Conservation (phyloP, 441 rosid species). For the Euphorbia corollata region DNA sequence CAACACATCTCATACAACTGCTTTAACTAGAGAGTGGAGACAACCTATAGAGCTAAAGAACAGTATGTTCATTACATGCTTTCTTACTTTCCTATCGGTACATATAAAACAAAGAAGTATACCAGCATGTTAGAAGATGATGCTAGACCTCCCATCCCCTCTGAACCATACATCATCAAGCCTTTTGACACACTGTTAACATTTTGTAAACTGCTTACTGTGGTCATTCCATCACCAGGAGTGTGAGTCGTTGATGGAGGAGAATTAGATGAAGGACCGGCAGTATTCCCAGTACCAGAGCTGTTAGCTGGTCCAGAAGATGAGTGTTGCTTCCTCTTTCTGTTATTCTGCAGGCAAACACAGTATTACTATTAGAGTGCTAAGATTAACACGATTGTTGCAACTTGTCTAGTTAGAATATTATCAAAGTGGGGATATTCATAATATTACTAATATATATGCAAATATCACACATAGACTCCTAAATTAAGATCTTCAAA, state of each 20-base stretch:
- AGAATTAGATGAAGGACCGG: conserved; percentile 53
- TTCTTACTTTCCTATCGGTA: neutral
- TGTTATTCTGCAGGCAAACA: conserved; percentile 37
- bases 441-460: neutral
- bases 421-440: neutral
- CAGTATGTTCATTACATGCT: neutral
- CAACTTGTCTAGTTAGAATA: conserved; percentile 3
- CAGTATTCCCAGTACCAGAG: conserved; percentile 60
- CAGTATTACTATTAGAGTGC: conserved; percentile 14
- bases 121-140: conserved; percentile 55
- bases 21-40: conserved; percentile 1
- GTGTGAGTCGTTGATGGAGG: conserved; percentile 69
- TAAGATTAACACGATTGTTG: neutral
- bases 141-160: conserved; percentile 40
- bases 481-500: conserved; percentile 13
- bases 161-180: conserved; percentile 39
- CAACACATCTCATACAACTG: neutral
- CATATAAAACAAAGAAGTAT: conserved; percentile 12
- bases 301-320: conserved; percentile 66
- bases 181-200: conserved; percentile 37
- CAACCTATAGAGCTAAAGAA: neutral
- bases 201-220: conserved; percentile 41
- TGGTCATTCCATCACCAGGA: conserved; percentile 53
- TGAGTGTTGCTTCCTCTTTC: conserved; percentile 56
- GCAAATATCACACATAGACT: conserved; percentile 11